Evolutionary conservation across 106 monocot genomes (phyloP).

Genomic region (Alisma plantagoaquatica): DNA sequence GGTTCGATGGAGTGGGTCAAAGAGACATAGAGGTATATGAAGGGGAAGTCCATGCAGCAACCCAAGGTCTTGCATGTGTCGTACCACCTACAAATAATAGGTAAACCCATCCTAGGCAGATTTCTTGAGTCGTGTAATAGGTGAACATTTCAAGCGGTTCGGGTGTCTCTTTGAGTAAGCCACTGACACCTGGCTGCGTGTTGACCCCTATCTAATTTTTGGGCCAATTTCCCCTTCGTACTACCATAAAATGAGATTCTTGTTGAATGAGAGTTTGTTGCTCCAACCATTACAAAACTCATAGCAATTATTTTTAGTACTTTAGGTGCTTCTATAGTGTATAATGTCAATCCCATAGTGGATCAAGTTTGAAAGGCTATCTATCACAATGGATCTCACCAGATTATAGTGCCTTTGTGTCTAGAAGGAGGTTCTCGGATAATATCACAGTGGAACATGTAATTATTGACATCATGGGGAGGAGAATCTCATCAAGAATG

Average conservation of each 20-base stretch:
- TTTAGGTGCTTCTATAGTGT: conserved; percentile 21
- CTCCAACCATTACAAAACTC: conserved; percentile 27
- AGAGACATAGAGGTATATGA: too few relatives aligned
- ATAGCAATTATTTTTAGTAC: conserved; percentile 16
- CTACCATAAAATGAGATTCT: conserved; percentile 19
- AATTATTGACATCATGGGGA: too few relatives aligned
- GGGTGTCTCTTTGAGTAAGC: conserved; percentile 9
- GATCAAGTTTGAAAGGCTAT: conserved; percentile 9
- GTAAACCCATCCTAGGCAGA: too few relatives aligned
- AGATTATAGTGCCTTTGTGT: too few relatives aligned
- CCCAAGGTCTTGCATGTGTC: too few relatives aligned
- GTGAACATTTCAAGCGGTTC: conserved; percentile 2
- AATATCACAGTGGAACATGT: too few relatives aligned
- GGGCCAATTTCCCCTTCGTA: conserved; percentile 17
- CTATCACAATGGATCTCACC: neutral
- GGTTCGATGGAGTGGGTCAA: too few relatives aligned
- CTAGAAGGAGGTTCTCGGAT: too few relatives aligned
- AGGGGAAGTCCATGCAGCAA: too few relatives aligned
- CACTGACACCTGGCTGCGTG: neutral
- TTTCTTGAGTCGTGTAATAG: neutral
- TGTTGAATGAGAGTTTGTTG: conserved; percentile 20
- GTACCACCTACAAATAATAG: too few relatives aligned
- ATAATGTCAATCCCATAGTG: conserved; percentile 16
- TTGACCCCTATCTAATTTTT: conserved; percentile 18
- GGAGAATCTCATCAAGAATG: too few relatives aligned